These are phyloP conservation scores for Alectoria sarmentosa DNA, from an alignment of 495 filamentous ascomycete genomes.

Conservation along the genomic window DNA sequence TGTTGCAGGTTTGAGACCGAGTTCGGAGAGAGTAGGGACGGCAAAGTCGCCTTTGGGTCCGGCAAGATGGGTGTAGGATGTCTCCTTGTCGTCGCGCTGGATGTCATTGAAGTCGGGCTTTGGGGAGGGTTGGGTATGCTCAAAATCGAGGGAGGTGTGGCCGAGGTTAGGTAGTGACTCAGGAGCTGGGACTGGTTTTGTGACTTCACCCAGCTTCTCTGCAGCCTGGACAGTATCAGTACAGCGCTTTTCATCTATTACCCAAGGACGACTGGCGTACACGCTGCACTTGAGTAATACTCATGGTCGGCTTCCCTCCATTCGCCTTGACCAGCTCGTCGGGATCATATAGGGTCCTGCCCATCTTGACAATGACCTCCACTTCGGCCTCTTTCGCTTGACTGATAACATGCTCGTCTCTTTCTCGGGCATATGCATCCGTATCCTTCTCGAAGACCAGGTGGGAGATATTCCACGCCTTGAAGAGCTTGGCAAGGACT, in stretches of 20 bases:
- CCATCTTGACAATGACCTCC: slow-evolving; percentile 50
- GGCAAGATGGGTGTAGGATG: slow-evolving; percentile 48
- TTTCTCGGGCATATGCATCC: slow-evolving; percentile 55
- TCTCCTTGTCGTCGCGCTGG: slow-evolving; percentile 40
- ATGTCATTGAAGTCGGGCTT: slow-evolving; percentile 49
- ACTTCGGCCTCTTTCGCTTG: slow-evolving; percentile 56
- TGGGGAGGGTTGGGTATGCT: slow-evolving; percentile 39
- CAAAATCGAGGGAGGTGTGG: slow-evolving; percentile 46
- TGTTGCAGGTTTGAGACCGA: slow-evolving; percentile 50
- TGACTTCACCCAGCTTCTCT: slow-evolving; percentile 46
- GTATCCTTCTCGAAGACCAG: slow-evolving; percentile 70
- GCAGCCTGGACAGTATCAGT: slow-evolving; percentile 27
- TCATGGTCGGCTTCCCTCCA: slow-evolving; percentile 61
- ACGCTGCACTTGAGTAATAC: slow-evolving; percentile 52
- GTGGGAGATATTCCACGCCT: slow-evolving; percentile 60
- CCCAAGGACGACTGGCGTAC: slow-evolving; percentile 25
- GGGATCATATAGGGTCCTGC: slow-evolving; percentile 60
- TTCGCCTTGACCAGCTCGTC: slow-evolving; percentile 57
- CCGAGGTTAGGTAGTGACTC: slow-evolving; percentile 52
- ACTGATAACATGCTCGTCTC: slow-evolving; percentile 48
- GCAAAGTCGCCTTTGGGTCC: slow-evolving; percentile 56
- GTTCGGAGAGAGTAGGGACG: slow-evolving; percentile 53
- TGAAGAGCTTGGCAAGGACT: slow-evolving; percentile 58
- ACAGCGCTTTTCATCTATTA: neutral
- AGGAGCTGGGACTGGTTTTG: slow-evolving; percentile 48